A percentile compares a stretch with the other conserved stretches of the same genome.
phyloP scores from a whole-genome alignment of 139 green algal species.

The Coelastrella sp. region DNA sequence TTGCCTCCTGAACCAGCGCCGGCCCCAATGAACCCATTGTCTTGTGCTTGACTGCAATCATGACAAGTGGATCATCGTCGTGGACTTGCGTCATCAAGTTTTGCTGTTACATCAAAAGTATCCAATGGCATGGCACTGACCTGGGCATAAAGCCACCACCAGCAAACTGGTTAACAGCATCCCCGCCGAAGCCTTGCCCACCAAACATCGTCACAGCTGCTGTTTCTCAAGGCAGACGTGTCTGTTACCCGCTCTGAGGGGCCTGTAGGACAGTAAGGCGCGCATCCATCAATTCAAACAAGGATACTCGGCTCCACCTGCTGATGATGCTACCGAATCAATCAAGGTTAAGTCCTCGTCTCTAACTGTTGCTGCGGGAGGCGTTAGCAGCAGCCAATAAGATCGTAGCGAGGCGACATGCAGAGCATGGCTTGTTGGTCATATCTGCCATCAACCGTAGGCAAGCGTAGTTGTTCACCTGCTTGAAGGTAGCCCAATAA shows the following conservation, averaged over 20 bases:
- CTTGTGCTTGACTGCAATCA: conserved; percentile 37
- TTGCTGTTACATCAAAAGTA: background rate
- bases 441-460: too few relatives aligned
- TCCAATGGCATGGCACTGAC: background rate
- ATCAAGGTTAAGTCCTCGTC: too few relatives aligned
- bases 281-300: background rate
- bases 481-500: too few relatives aligned
- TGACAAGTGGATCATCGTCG: background rate
- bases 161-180: conserved; percentile 63
- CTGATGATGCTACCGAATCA: too few relatives aligned
- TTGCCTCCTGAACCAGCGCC: conserved; percentile 9
- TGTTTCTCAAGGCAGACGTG: background rate
- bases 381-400: too few relatives aligned
- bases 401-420: background rate
- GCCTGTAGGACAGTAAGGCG: background rate
- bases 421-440: background rate
- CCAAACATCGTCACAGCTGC: conserved; percentile 34
- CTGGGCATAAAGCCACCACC: conserved; percentile 79
- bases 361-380: too few relatives aligned
- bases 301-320: too few relatives aligned
- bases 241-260: background rate
- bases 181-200: conserved; percentile 23
- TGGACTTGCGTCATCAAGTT: background rate
- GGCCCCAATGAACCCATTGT: background rate
- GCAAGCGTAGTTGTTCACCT: too few relatives aligned